Conservation (phyloP, 2,329 filamentous ascomycete genomes). For the Trichoderma polysporum region DNA sequence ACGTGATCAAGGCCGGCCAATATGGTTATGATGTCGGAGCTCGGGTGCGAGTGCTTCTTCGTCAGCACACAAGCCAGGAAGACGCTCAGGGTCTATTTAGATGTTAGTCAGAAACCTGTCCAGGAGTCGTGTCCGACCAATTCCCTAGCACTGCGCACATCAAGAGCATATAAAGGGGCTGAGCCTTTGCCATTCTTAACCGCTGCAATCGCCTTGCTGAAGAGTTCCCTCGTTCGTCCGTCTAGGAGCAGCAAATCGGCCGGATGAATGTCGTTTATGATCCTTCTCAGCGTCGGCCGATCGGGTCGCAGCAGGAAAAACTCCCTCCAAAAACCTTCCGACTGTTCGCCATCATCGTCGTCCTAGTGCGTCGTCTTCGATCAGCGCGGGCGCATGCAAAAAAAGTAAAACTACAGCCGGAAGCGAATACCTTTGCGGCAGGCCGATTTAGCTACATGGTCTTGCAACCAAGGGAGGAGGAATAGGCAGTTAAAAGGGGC, state of each 20-base stretch:
- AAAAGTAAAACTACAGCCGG: conserved; percentile 11
- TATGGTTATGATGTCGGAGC: conserved; percentile 88
- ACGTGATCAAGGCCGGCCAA: conserved; percentile 87
- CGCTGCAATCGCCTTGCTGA: conserved; percentile 68
- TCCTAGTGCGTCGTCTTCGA: conserved; percentile 45
- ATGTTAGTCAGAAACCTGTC: conserved; percentile 36
- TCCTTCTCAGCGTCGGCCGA: conserved; percentile 61
- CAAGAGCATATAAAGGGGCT: conserved; percentile 75
- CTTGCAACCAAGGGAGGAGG: conserved; percentile 15
- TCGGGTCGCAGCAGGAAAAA: conserved; percentile 91
- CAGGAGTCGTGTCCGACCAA: conserved; percentile 28
- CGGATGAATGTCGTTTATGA: conserved; percentile 69
- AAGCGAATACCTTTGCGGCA: conserved; percentile 29
- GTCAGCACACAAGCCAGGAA: conserved; percentile 80
- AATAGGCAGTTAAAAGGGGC: conserved; percentile 8
- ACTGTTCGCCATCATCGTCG: conserved; percentile 65
- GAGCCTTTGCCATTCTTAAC: conserved; percentile 61
- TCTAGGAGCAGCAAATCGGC: conserved; percentile 76
- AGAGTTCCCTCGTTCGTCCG: conserved; percentile 75
- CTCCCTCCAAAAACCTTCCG: conserved; percentile 93
- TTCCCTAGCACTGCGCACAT: conserved; percentile 57
- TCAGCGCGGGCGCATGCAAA: conserved; percentile 32
- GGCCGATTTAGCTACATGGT: conserved; percentile 19
- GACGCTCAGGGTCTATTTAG: conserved; percentile 74
- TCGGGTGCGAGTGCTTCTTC: conserved; percentile 93